Base-by-base conservation (phyloP, 1,284 basidiomycete species). In the Ceratobasidium sp. region DNA sequence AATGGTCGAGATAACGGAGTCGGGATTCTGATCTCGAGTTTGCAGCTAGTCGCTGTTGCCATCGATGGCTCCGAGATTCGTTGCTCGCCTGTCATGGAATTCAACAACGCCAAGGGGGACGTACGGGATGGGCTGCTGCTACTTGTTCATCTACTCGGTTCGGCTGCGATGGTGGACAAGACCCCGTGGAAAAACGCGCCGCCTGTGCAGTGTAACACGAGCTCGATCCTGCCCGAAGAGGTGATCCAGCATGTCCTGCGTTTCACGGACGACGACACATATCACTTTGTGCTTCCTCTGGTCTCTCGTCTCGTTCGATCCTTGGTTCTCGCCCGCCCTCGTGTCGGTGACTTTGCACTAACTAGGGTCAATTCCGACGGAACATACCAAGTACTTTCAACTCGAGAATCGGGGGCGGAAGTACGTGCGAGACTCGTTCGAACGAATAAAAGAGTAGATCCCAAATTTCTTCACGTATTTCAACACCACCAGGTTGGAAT, bases 21-120 rank as follows among this genome's bases (percentile, higher is more conserved):
- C 16, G 69, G 69, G 23, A 46, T 73, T 20, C 30, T 60, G 18
- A 18, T 70, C 2, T 70, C 68, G 3, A 59, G 68, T 59, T 57
- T 30, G 27, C 54, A 70, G 20, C n/a, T 70, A 4, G n/a, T 70
- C 18, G 68, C 68, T 3, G 68, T 70, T 33, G 4, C 50, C 16
- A 33, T 70, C 52, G 35, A 70, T 7, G 46, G 30, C 1, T n/a
- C 30, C 20, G n/a, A 20, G 8, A 52, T 70, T 8, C 68, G 68
- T 16, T 52, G 57, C 2, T 57, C 68, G 1, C 68, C 68, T 4
- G 52, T 27, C 1, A n/a, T 73, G 3, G 38, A 59, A 55, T 30
- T 73, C 18, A 41, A 60, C 33, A n/a, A 70, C 23, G 41, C 27
- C 41, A 48, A 44, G 33, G 55, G 57, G 35, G 38, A 57, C 12